Conservation (phyloP, 495 filamentous ascomycete genomes). For the Lichina pygmaea region DNA sequence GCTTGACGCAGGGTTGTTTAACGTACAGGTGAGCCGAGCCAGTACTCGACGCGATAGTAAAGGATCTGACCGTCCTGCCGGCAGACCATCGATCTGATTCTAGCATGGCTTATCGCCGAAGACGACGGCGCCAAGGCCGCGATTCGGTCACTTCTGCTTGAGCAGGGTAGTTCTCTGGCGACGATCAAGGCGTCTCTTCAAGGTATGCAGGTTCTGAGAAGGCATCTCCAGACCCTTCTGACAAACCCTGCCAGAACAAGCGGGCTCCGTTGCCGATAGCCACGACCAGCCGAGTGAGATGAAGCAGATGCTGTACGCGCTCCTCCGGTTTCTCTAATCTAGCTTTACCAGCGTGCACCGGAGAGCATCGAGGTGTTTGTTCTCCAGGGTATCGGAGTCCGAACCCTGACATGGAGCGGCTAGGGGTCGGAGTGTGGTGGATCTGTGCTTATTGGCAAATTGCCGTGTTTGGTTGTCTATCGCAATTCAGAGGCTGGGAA, state of each 20-base stretch:
- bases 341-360: background rate
- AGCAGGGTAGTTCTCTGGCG: conserved; percentile 34
- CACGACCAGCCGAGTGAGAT: conserved; percentile 29
- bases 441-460: too few relatives aligned
- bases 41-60: background rate
- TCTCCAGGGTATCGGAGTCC: too few relatives aligned
- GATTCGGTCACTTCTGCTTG: conserved; percentile 33
- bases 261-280: conserved; percentile 29
- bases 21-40: conserved; percentile 27
- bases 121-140: conserved; percentile 51
- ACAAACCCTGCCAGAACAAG: conserved; percentile 21
- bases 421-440: too few relatives aligned
- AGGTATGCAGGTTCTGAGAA: conserved; percentile 15
- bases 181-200: conserved; percentile 39
- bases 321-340: conserved; percentile 28
- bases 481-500: too few relatives aligned
- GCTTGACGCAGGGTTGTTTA: conserved; percentile 68
- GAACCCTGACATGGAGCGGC: too few relatives aligned
- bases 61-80: background rate
- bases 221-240: conserved; percentile 5
- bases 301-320: conserved; percentile 41
- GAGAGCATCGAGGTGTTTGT: too few relatives aligned
- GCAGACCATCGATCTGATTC: conserved; percentile 52
- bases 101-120: conserved; percentile 85
- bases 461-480: too few relatives aligned